A percentile compares a stretch with the other conserved stretches of the same genome.
Conservation (phyloP, 495 filamentous ascomycete genomes). For the Aspergillus taichungensis region DNA sequence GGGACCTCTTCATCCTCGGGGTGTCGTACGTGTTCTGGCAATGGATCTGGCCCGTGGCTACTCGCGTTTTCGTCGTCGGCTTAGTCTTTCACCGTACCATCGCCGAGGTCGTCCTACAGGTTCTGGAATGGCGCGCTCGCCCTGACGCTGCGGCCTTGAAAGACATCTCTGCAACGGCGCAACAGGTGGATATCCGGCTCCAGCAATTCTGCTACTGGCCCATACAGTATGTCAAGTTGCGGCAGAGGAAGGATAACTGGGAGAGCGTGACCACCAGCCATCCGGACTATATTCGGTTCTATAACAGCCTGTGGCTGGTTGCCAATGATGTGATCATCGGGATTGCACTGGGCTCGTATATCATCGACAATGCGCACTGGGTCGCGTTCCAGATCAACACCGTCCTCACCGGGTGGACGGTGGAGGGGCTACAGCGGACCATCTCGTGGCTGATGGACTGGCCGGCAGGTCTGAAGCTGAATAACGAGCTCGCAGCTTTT, state of each 20-base stretch:
- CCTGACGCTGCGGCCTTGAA: conserved; percentile 81
- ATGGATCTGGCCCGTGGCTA: conserved; percentile 73
- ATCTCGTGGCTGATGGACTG: conserved; percentile 95
- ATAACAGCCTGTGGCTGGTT: conserved; percentile 97
- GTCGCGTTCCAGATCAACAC: conserved; percentile 75
- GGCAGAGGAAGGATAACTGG: conserved; percentile 85
- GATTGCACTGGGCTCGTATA: conserved; percentile 90
- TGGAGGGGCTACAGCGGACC: conserved; percentile 79
- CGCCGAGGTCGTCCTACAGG: conserved; percentile 68
- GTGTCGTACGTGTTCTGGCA: conserved; percentile 62
- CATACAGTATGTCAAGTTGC: conserved; percentile 86
- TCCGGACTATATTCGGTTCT: conserved; percentile 98
- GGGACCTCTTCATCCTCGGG: conserved; percentile 61
- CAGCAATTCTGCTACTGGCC: conserved; percentile 99
- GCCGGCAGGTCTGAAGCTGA: conserved; percentile 97
- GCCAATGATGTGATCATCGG: conserved; percentile 99
- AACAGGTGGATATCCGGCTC: conserved; percentile 94
- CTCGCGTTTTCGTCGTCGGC: conserved; percentile 60
- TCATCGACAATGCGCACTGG: conserved; percentile 86
- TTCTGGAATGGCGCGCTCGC: conserved; percentile 81
- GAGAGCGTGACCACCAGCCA: conserved; percentile 91
- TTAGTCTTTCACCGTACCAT: conserved; percentile 73
- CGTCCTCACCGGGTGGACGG: conserved; percentile 72
- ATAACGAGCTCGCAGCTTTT: conserved; percentile 87
- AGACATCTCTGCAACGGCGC: conserved; percentile 94